These are phyloP conservation scores for Scenedesmus sp. DNA, from an alignment of 163 green algal genomes.

Conservation along the genomic window DNA sequence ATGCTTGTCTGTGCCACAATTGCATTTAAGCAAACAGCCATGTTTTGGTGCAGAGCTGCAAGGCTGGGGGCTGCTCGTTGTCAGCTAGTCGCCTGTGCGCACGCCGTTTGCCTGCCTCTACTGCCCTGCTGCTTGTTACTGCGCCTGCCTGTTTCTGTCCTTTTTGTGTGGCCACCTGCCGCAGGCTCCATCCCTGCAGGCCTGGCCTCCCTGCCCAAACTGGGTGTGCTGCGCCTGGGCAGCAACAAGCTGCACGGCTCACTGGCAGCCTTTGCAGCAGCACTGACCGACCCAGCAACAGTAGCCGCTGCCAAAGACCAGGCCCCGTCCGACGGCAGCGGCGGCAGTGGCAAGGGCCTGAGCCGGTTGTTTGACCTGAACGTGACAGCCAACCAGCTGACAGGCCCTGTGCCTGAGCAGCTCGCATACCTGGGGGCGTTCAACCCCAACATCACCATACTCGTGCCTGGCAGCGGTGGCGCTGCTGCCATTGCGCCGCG, in stretches of 20 bases:
- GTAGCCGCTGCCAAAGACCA: neutral
- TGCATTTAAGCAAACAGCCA: too few relatives aligned
- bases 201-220: slow-evolving; percentile 7
- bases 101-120: neutral
- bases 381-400: slow-evolving; percentile 29
- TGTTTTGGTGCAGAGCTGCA: neutral
- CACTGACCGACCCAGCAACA: slow-evolving; percentile 8
- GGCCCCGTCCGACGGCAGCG: neutral
- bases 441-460: slow-evolving; percentile 39
- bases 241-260: slow-evolving; percentile 24
- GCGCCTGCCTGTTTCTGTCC: neutral
- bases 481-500: neutral
- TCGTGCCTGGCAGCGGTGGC: slow-evolving; percentile 15
- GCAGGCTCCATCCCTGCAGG: slow-evolving; percentile 21
- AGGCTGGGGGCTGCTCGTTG: neutral
- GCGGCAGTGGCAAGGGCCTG: neutral
- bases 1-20: neutral
- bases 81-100: neutral
- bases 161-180: neutral
- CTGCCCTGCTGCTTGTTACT: neutral
- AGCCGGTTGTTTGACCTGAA: slow-evolving; percentile 49
- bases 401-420: slow-evolving; percentile 11
- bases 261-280: slow-evolving; percentile 32
- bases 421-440: slow-evolving; percentile 28
- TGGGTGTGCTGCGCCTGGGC: slow-evolving; percentile 41